Percentiles rank a stretch among this genome's conserved stretches.
These are phyloP conservation scores for Anthracocystis walkeri DNA, from an alignment of 1,284 basidiomycete species.

Conservation along the genomic window DNA sequence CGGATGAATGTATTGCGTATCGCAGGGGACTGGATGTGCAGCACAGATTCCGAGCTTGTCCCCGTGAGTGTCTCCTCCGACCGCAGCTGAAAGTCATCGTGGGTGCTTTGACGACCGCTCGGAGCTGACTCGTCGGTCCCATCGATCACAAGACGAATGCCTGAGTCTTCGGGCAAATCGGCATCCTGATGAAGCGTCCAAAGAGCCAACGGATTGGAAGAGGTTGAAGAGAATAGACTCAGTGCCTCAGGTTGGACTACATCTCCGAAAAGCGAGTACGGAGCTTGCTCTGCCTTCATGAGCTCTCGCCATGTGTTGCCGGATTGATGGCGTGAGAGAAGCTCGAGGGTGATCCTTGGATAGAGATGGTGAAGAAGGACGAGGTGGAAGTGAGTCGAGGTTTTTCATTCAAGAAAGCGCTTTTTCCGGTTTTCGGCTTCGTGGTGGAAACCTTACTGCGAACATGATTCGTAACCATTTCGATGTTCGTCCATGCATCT, in stretches of 20 bases:
- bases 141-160: slow-evolving; percentile 78
- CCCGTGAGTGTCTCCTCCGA: slow-evolving; percentile 8
- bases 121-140: slow-evolving; percentile 72
- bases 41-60: slow-evolving; percentile 74
- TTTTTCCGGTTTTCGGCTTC: slow-evolving; percentile 9
- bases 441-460: slow-evolving; percentile 5
- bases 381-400: slow-evolving; percentile 1
- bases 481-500: neutral
- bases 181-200: slow-evolving; percentile 75
- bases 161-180: slow-evolving; percentile 76
- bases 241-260: slow-evolving; percentile 77
- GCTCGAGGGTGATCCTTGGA: neutral
- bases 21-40: slow-evolving; percentile 85
- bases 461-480: slow-evolving; percentile 1
- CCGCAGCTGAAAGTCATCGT: slow-evolving; percentile 13
- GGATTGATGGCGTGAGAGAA: neutral
- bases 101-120: slow-evolving; percentile 17
- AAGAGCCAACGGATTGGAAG: slow-evolving; percentile 76
- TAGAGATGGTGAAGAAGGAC: neutral
- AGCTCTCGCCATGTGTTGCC: neutral
- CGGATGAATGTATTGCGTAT: slow-evolving; percentile 78
- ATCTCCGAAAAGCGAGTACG: slow-evolving; percentile 70
- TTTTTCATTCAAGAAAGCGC: neutral
- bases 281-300: slow-evolving; percentile 3
- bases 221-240: slow-evolving; percentile 82